phyloP scores from a whole-genome alignment of 164 flowering plant species.

The Nymphaea colorata region DNA sequence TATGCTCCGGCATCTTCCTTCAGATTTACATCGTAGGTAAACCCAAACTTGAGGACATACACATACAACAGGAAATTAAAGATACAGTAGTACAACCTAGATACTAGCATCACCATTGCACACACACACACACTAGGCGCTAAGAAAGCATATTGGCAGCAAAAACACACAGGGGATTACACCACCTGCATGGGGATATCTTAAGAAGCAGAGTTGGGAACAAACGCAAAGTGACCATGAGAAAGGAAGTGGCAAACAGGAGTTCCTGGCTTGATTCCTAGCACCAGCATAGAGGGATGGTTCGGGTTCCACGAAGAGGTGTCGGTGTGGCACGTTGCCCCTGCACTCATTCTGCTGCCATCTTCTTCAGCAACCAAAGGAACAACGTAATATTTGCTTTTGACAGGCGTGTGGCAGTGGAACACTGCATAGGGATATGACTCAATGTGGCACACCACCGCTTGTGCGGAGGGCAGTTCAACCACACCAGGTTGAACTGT shows the following conservation, averaged over 20 bases:
- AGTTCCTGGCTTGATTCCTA: neutral
- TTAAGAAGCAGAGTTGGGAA: neutral
- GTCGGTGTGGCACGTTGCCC: neutral
- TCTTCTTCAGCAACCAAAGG: neutral
- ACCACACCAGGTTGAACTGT: neutral
- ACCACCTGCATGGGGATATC: too few species aligned
- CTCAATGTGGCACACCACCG: neutral
- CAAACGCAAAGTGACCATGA: neutral
- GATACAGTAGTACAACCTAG: too few species aligned
- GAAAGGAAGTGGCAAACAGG: neutral
- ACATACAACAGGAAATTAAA: too few species aligned
- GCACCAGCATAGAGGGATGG: neutral
- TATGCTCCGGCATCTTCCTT: too few species aligned
- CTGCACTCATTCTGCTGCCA: constrained; percentile 1
- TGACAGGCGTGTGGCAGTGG: neutral
- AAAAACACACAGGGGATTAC: too few species aligned
- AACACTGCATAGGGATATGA: neutral
- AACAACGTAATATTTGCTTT: neutral
- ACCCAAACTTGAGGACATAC: too few species aligned
- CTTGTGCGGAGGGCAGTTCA: neutral
- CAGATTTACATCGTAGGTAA: too few species aligned
- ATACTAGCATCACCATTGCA: too few species aligned
- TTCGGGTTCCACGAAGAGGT: neutral
- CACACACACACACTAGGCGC: too few species aligned
- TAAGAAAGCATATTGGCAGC: too few species aligned